These are phyloP conservation scores for Penicillium nordicum DNA, from an alignment of 2,329 filamentous ascomycete species.

Conservation along the genomic window DNA sequence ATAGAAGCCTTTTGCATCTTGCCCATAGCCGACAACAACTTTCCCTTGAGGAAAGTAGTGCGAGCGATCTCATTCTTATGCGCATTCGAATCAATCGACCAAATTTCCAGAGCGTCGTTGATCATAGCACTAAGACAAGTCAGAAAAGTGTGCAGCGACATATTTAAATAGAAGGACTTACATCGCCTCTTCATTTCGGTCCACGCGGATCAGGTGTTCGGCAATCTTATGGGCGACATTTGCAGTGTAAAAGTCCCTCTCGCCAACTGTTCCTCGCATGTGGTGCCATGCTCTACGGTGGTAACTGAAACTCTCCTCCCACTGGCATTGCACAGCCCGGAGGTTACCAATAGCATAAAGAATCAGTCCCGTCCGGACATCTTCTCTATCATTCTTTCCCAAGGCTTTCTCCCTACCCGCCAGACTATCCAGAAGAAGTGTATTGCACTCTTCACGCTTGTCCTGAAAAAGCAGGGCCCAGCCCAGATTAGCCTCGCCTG, in stretches of 20 bases:
- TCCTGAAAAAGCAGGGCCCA: not conserved
- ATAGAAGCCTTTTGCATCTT: constrained; percentile 18
- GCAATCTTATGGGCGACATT: constrained; percentile 23
- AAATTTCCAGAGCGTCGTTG: constrained; percentile 16
- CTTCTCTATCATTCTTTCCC: constrained; percentile 21
- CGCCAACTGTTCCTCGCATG: constrained; percentile 22
- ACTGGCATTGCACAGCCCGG: not conserved
- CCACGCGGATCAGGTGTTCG: constrained; percentile 20
- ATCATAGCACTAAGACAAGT: constrained; percentile 14
- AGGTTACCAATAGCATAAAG: not conserved
- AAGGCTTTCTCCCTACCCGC: constrained; percentile 19
- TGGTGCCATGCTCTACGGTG: constrained; percentile 21
- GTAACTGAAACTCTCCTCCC: constrained; percentile 20
- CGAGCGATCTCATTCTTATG: constrained; percentile 22
- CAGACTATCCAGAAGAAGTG: constrained; percentile 21
- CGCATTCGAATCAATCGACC: constrained; percentile 7
- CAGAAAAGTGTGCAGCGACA: not conserved
- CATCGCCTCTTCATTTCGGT: not conserved
- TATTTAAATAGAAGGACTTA: not conserved
- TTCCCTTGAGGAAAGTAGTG: constrained; percentile 22
- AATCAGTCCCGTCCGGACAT: constrained; percentile 1
- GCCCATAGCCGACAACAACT: constrained; percentile 12
- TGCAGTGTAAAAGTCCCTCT: constrained; percentile 26
- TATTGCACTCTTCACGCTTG: constrained; percentile 2
- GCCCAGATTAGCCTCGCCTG: not conserved